These are phyloP conservation scores for Tolypocladium cylindrosporum DNA, from an alignment of 2,329 filamentous ascomycete genomes.

Conservation along the genomic window DNA sequence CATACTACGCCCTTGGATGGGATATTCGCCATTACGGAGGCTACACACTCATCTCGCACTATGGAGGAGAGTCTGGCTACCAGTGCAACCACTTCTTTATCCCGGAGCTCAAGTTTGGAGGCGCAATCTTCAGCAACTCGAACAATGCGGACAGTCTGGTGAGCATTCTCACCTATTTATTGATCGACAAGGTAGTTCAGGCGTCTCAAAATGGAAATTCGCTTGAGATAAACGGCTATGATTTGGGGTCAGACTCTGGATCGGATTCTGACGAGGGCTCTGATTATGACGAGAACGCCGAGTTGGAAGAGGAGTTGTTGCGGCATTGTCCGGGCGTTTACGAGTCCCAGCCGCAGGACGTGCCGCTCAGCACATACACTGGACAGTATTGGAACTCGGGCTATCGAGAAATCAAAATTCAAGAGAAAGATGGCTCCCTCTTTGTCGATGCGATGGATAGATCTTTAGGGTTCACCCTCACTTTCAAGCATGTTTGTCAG, in stretches of 20 bases:
- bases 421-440: conserved; percentile 7
- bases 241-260: neutral
- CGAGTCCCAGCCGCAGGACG: neutral
- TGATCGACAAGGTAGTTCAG: conserved; percentile 9
- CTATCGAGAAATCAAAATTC: conserved; percentile 12
- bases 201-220: neutral
- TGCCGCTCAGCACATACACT: conserved; percentile 6
- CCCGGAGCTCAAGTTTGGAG: conserved; percentile 14
- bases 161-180: conserved; percentile 8
- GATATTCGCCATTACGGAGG: conserved; percentile 12
- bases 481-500: conserved; percentile 9
- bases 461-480: conserved; percentile 14
- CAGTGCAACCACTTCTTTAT: conserved; percentile 15
- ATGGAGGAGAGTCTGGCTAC: conserved; percentile 15
- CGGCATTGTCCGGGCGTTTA: conserved; percentile 1
- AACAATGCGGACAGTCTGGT: conserved; percentile 8
- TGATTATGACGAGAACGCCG: neutral
- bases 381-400: conserved; percentile 15
- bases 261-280: neutral
- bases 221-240: neutral
- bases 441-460: conserved; percentile 17
- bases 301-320: conserved; percentile 1
- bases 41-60: conserved; percentile 13
- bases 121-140: conserved; percentile 14
- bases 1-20: conserved; percentile 13